Evolutionary conservation across 768 basidiomycete species (phyloP).

Genomic region (Agaricus sinodeliciosus): DNA sequence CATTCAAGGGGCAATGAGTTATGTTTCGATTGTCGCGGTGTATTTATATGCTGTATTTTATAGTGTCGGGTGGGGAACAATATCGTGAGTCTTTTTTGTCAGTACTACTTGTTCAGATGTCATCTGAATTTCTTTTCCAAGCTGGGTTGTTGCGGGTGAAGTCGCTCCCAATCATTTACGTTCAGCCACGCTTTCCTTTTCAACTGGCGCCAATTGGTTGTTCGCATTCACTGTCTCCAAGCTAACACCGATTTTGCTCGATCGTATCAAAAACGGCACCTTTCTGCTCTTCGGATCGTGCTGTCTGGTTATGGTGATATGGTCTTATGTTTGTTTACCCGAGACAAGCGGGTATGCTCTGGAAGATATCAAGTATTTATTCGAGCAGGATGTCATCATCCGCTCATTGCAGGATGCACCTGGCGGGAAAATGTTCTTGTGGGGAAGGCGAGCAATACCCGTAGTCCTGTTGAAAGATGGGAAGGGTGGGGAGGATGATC

Average conservation of each 20-base stretch:
- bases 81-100: constrained; percentile 21
- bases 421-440: constrained; percentile 28
- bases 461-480: constrained; percentile 17
- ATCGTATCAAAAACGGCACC: constrained; percentile 29
- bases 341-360: constrained; percentile 40
- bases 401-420: constrained; percentile 35
- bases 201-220: constrained; percentile 38
- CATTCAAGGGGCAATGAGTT: constrained; percentile 29
- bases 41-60: constrained; percentile 44
- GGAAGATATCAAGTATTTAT: constrained; percentile 40
- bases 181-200: constrained; percentile 28
- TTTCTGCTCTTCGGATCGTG: constrained; percentile 36
- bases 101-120: neutral
- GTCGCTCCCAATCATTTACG: constrained; percentile 39
- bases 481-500: neutral
- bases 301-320: constrained; percentile 34
- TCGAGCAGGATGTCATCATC: constrained; percentile 30
- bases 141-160: constrained; percentile 37
- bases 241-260: constrained; percentile 31
- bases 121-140: neutral
- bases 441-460: constrained; percentile 18
- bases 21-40: constrained; percentile 37
- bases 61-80: constrained; percentile 34
- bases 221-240: constrained; percentile 41
- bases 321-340: constrained; percentile 38